Percentiles rank a stretch among this genome's conserved stretches.
Evolutionary conservation across 2,329 filamentous ascomycete genomes (phyloP).

Genomic region (Byssoonygena ceratinophila): DNA sequence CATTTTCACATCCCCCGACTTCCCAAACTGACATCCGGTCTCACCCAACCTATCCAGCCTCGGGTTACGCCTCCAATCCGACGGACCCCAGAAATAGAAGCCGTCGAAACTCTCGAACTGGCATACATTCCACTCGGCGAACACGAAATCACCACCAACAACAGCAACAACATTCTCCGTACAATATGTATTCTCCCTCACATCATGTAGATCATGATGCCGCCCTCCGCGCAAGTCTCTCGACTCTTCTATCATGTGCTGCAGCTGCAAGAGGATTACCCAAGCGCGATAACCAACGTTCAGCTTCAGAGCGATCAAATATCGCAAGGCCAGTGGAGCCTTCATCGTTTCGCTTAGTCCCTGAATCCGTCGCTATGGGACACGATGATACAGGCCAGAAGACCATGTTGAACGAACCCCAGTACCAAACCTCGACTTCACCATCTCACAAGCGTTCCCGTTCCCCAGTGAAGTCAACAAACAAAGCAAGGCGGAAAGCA

Average conservation of each 20-base stretch:
- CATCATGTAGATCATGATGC: constrained; percentile 86
- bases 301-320: constrained; percentile 16
- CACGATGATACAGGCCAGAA: constrained; percentile 13
- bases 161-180: constrained; percentile 45
- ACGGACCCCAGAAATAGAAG: constrained; percentile 29
- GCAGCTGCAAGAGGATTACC: constrained; percentile 75
- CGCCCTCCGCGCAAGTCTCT: constrained; percentile 82
- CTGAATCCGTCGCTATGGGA: constrained; percentile 46
- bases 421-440: constrained; percentile 16
- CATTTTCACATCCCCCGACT: constrained; percentile 72
- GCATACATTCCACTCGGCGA: constrained; percentile 26
- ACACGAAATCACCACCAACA: constrained; percentile 36
- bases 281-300: constrained; percentile 42
- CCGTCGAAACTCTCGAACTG: constrained; percentile 32
- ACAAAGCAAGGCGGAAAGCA: constrained; percentile 20
- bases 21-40: constrained; percentile 36
- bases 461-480: constrained; percentile 19
- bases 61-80: constrained; percentile 36
- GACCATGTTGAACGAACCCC: constrained; percentile 16
- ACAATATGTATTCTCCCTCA: constrained; percentile 61
- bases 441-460: constrained; percentile 16
- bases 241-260: constrained; percentile 86
- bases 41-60: constrained; percentile 38
- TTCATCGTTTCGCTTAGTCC: constrained; percentile 47
- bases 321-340: constrained; percentile 34